These are phyloP conservation scores for Euphorbia peplus DNA, from an alignment of 345 rosid species.

Conservation along the genomic window DNA sequence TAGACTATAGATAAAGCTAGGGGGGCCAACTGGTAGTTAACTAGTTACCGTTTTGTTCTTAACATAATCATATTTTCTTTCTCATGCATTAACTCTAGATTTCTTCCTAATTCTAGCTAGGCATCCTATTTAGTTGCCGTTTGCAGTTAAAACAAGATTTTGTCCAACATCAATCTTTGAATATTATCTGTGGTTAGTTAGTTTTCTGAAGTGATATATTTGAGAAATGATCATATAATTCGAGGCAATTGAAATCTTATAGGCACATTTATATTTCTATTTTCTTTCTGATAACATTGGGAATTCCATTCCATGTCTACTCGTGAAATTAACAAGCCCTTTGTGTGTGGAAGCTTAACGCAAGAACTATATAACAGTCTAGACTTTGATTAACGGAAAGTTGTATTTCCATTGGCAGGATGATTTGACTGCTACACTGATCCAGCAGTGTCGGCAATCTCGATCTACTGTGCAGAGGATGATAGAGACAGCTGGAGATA, in stretches of 20 bases:
- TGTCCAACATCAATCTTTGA: neutral
- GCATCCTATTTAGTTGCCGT: neutral
- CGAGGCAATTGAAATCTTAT: neutral
- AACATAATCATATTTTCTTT: neutral
- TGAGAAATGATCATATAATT: constrained; percentile 1
- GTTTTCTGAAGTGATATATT: neutral
- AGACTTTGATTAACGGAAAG: neutral
- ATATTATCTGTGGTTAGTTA: neutral
- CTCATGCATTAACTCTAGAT: neutral
- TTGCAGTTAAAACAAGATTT: neutral
- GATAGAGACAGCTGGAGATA: constrained; percentile 73
- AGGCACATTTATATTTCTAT: neutral
- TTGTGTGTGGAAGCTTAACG: neutral
- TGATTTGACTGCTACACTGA: constrained; percentile 65
- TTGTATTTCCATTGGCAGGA: constrained; percentile 47
- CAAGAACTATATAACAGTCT: neutral
- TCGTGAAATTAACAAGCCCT: neutral
- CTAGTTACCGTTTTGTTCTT: neutral
- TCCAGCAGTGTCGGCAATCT: constrained; percentile 73
- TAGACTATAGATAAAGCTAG: neutral
- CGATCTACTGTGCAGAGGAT: constrained; percentile 64
- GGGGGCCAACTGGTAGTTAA: neutral
- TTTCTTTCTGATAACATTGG: neutral
- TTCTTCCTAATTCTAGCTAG: neutral
- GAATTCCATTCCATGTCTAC: neutral